Base-by-base conservation (phyloP, 352 stramenopile genomes). In the Phytophthora cajani region DNA sequence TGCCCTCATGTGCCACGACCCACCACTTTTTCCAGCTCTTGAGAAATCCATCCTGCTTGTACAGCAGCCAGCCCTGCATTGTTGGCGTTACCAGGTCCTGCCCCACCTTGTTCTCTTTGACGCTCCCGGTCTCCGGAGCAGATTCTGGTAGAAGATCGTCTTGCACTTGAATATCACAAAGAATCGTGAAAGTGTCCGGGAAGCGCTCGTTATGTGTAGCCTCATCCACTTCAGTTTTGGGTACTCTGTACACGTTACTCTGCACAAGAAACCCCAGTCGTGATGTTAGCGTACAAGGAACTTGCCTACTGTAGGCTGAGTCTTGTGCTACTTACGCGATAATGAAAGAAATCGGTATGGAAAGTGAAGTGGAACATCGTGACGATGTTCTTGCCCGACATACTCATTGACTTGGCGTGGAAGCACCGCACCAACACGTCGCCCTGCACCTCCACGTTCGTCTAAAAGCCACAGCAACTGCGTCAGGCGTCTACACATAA, bases 321-420 rank as follows among this genome's bases (percentile, higher is more conserved):
- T 27, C 46, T 17, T 6, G 49, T 19, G 23, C 7, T 9, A 81
- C 79, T 62, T 78, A 92, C 85, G 46, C 86, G 74, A 53, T 88
- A 87, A 58, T 85, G 85, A 51, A 93, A 84, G 64, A 94, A 93
- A 53, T 92, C 87, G 2, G 88, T 95, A 64, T 93, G 88, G 60
- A 95, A 92, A 12, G 84, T 93, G 50, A 95, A 87, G 75, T 95
- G 88, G 70, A 93, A 94, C 81, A 95, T 92, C 62, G 92, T 89
- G 49, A 89, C 80, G 58, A 93, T 86, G 73, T 93, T 82, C 67
- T 91, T 92, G 30, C 86, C 86, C 47, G 93, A 65, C 56, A 94
- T 90, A 30, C 87, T 85, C 27, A 75, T 82, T 44, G 77, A 80
- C 49, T 90, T 94, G 16, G 88, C 84, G 36, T 95, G 84, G 64